These are phyloP conservation scores for Sorghum bicolor DNA, from an alignment of 176 grass and related monocot genomes.

Conservation along the genomic window Sorghum_bicolor_NCBIv3 NC_012878.2:3499501-3500000, in stretches of 20 bases:
- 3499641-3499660: slow-evolving; percentile 8
- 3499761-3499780: neutral
- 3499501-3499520: slow-evolving; percentile 17
- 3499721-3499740: neutral
- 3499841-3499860: neutral
- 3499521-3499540: slow-evolving; percentile 1
- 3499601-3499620: neutral
- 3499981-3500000: neutral
- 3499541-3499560: neutral
- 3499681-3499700: slow-evolving; percentile 21
- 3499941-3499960: no score
- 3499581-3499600: slow-evolving; percentile 9
- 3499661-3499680: slow-evolving; percentile 24
- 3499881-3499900: neutral
- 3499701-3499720: neutral
- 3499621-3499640: neutral
- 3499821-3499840: neutral
- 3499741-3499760: neutral
- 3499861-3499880: neutral
- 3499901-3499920: neutral
- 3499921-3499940: no score
- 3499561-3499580: neutral
- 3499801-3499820: neutral
- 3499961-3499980: no score
- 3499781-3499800: neutral